These are phyloP conservation scores for Ophiostoma tasmaniense DNA, from an alignment of 2,329 filamentous ascomycete species.

Conservation along the genomic window DNA sequence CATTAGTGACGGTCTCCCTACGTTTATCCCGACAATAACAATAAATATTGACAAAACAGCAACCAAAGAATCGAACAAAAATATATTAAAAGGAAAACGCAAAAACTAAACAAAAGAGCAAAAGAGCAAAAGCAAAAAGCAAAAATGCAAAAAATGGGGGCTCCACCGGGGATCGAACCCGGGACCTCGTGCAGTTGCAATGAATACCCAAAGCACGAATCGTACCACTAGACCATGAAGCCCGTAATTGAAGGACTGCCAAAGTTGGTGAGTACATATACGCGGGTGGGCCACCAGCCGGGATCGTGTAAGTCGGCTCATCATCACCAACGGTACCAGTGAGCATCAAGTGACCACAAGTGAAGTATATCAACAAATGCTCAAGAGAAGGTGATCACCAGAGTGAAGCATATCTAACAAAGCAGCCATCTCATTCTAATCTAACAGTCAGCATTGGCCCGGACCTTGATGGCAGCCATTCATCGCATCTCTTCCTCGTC, in stretches of 20 bases:
- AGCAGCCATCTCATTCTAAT: neutral
- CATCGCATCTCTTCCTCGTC: neutral
- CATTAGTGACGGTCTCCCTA: no score
- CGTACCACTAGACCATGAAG: slow-evolving; percentile 22
- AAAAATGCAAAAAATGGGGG: slow-evolving; percentile 16
- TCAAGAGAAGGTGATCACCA: neutral
- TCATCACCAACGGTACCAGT: no score
- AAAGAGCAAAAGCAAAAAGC: no score
- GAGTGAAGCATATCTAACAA: neutral
- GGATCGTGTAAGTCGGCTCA: neutral
- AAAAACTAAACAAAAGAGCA: neutral
- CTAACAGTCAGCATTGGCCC: neutral
- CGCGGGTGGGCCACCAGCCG: neutral
- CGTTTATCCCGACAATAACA: no score
- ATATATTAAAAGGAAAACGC: neutral
- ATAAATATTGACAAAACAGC: neutral
- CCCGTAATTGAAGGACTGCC: neutral
- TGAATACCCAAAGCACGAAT: slow-evolving; percentile 22
- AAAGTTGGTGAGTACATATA: slow-evolving; percentile 2
- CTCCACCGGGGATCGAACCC: slow-evolving; percentile 23
- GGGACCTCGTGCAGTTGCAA: slow-evolving; percentile 22
- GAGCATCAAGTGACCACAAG: neutral
- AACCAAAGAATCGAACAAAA: no score
- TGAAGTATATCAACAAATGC: neutral
- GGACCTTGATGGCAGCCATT: neutral